Conservation (phyloP, 352 stramenopile genomes). For the Peronospora destructor region DNA sequence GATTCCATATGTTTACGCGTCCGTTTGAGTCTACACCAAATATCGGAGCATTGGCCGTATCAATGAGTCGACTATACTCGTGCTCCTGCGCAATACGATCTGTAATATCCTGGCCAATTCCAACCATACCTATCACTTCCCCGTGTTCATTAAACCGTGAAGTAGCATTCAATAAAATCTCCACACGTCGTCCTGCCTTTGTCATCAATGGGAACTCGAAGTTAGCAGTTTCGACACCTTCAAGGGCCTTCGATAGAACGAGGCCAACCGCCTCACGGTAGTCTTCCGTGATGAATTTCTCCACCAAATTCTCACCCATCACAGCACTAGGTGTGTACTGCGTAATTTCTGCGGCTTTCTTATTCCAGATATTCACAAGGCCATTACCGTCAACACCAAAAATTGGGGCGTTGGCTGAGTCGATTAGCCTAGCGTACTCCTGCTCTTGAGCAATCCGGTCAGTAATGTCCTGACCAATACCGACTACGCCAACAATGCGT, state of each 20-base stretch:
- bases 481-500: conserved; percentile 56
- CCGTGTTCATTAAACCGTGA: conserved; percentile 51
- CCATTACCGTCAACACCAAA: conserved; percentile 74
- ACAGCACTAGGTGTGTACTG: conserved; percentile 62
- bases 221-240: conserved; percentile 47
- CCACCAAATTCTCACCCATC: conserved; percentile 50
- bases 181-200: conserved; percentile 53
- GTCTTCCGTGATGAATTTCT: conserved; percentile 52
- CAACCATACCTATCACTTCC: conserved; percentile 58
- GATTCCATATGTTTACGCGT: conserved; percentile 75
- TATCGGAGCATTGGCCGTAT: conserved; percentile 63
- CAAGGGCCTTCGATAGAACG: conserved; percentile 45
- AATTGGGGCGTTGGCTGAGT: conserved; percentile 78
- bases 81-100: conserved; percentile 49
- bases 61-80: conserved; percentile 55
- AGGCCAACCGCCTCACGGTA: conserved; percentile 43
- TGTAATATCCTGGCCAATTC: conserved; percentile 62
- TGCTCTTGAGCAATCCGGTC: conserved; percentile 52
- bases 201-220: conserved; percentile 76
- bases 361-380: conserved; percentile 65
- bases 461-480: conserved; percentile 73
- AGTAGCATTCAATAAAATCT: conserved; percentile 73
- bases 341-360: conserved; percentile 62
- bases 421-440: conserved; percentile 55
- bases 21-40: conserved; percentile 60